Evolutionary conservation across 345 rosid genomes (phyloP).

Genomic region (Populus pruinosa): DNA sequence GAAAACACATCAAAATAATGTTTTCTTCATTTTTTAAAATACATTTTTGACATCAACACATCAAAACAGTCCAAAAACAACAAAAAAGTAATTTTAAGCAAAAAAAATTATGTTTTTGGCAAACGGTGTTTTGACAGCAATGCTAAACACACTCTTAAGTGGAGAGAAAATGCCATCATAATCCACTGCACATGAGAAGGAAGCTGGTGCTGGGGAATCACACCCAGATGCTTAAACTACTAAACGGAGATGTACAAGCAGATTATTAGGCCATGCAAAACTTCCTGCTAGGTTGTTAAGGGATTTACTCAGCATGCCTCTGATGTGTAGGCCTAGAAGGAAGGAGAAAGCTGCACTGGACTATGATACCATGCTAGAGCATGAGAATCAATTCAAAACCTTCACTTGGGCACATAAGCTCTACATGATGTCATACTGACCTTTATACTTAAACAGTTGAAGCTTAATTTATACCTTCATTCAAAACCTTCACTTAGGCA

Average conservation of each 20-base stretch:
- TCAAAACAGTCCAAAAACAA: background rate
- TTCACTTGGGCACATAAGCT: background rate
- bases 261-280: background rate
- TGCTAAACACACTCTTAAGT: no score
- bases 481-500: background rate
- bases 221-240: background rate
- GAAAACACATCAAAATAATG: conserved; percentile 38
- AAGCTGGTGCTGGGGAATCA: background rate
- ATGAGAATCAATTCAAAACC: background rate
- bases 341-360: background rate
- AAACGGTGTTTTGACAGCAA: no score
- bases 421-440: background rate
- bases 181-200: no score
- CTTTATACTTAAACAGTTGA: background rate
- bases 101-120: no score
- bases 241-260: background rate
- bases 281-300: background rate
- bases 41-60: no score
- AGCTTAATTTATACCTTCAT: background rate
- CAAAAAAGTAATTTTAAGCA: background rate
- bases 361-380: no score
- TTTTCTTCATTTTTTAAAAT: background rate
- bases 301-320: background rate
- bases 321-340: background rate
- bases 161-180: background rate